Evolutionary conservation across 2,329 filamentous ascomycete genomes (phyloP).

Genomic region (Neonectria hederae): DNA sequence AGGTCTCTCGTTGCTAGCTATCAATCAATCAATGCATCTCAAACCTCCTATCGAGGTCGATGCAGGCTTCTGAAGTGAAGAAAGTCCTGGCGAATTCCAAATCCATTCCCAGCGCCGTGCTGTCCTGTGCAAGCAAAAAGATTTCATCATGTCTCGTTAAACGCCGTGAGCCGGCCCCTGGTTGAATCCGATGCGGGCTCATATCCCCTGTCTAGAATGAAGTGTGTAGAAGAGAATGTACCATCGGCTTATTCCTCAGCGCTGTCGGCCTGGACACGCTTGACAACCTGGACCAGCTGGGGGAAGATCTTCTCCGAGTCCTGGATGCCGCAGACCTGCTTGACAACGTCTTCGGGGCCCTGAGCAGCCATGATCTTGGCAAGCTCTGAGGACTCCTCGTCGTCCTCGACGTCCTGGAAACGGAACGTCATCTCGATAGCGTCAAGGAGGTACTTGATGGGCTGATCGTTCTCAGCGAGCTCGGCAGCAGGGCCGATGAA

Average conservation of each 20-base stretch:
- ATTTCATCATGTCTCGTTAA: constrained; percentile 37
- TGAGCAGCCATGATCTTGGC: constrained; percentile 84
- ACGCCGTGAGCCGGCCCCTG: constrained; percentile 33
- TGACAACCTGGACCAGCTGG: constrained; percentile 79
- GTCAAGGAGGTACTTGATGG: constrained; percentile 77
- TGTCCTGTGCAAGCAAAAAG: constrained; percentile 28
- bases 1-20: constrained; percentile 13
- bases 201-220: constrained; percentile 21
- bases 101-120: constrained; percentile 41
- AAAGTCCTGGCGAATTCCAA: constrained; percentile 25
- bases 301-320: constrained; percentile 79
- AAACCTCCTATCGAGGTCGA: constrained; percentile 2
- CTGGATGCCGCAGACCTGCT: constrained; percentile 84
- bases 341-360: constrained; percentile 77
- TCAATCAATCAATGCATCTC: constrained; percentile 4
- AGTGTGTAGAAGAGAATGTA: not conserved
- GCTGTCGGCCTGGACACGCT: constrained; percentile 79
- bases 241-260: constrained; percentile 53
- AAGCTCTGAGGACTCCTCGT: constrained; percentile 88
- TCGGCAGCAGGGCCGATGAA: constrained; percentile 93
- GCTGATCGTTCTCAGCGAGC: constrained; percentile 82
- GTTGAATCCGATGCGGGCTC: constrained; percentile 21
- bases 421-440: constrained; percentile 91
- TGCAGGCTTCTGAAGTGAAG: constrained; percentile 7
- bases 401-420: constrained; percentile 93